Conservation (phyloP, 2,329 filamentous ascomycete genomes). For the Fusarium heterosporum region DNA sequence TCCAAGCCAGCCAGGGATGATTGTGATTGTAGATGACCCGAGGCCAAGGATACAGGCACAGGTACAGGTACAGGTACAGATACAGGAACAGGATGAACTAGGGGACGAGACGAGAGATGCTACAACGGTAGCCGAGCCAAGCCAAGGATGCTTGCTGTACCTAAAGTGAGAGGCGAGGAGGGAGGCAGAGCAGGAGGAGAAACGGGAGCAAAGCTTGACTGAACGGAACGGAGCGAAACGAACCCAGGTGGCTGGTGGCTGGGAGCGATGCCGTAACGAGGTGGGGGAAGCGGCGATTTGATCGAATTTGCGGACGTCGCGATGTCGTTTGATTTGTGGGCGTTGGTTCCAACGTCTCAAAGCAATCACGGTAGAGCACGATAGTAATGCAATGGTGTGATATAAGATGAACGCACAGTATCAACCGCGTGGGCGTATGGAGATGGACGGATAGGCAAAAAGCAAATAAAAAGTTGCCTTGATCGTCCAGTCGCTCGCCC, state of each 20-base stretch:
- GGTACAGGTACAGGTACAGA: slow-evolving; percentile 9
- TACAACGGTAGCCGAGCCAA: slow-evolving; percentile 12
- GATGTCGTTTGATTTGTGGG: slow-evolving; percentile 38
- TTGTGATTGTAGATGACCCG: slow-evolving; percentile 14
- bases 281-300: slow-evolving; percentile 46
- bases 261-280: slow-evolving; percentile 48
- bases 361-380: slow-evolving; percentile 4
- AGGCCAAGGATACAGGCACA: slow-evolving; percentile 30
- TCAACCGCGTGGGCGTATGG: neutral
- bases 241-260: slow-evolving; percentile 46
- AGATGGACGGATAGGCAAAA: neutral
- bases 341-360: slow-evolving; percentile 27
- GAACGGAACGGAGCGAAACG: slow-evolving; percentile 20
- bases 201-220: slow-evolving; percentile 18
- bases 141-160: slow-evolving; percentile 16
- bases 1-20: slow-evolving; percentile 26
- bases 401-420: slow-evolving; percentile 2
- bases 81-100: slow-evolving; percentile 26
- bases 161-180: slow-evolving; percentile 21
- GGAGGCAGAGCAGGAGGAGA: neutral
- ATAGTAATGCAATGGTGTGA: slow-evolving; percentile 29
- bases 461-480: slow-evolving; percentile 8
- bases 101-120: slow-evolving; percentile 23
- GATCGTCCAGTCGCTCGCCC: slow-evolving; percentile 12
- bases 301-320: slow-evolving; percentile 38